Evolutionary conservation across 805 yeast species (phyloP).

Genomic region (Suhomyces sp.): DNA sequence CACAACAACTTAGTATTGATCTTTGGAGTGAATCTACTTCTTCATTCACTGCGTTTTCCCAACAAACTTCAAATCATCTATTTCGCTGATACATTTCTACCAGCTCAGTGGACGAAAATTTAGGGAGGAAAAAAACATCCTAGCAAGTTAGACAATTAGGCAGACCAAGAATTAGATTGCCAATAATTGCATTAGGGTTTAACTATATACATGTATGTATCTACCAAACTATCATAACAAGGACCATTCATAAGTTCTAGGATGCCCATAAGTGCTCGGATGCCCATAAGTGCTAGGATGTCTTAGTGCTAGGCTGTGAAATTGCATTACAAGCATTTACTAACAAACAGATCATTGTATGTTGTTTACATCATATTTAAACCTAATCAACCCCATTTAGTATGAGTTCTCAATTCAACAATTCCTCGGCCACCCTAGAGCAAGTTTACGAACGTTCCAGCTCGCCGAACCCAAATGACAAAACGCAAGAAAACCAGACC

Average conservation of each 20-base stretch:
- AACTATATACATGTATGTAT: too few species aligned
- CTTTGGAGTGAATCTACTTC: neutral
- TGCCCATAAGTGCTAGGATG: too few species aligned
- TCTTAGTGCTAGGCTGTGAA: too few species aligned
- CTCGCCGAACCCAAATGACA: neutral
- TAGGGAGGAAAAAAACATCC: neutral
- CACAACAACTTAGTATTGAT: neutral
- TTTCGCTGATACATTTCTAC: too few species aligned
- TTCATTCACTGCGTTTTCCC: neutral
- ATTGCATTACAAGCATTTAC: too few species aligned
- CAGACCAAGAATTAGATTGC: neutral
- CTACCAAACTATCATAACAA: too few species aligned
- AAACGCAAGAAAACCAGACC: neutral
- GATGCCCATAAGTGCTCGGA: too few species aligned
- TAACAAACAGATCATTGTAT: neutral
- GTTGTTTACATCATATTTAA: neutral
- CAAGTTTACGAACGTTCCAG: constrained; percentile 1
- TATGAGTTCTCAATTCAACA: constrained; percentile 3
- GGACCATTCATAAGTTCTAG: too few species aligned
- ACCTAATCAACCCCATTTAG: neutral
- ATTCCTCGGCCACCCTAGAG: constrained; percentile 1
- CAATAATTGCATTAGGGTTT: too few species aligned
- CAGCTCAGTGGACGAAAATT: neutral
- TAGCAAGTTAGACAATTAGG: neutral
- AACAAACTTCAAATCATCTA: too few species aligned